A percentile compares a stretch with the other conserved stretches of the same genome.
These are phyloP conservation scores for Pythium sukuiense DNA, from an alignment of 352 stramenopile genomes.

Conservation along the genomic window DNA sequence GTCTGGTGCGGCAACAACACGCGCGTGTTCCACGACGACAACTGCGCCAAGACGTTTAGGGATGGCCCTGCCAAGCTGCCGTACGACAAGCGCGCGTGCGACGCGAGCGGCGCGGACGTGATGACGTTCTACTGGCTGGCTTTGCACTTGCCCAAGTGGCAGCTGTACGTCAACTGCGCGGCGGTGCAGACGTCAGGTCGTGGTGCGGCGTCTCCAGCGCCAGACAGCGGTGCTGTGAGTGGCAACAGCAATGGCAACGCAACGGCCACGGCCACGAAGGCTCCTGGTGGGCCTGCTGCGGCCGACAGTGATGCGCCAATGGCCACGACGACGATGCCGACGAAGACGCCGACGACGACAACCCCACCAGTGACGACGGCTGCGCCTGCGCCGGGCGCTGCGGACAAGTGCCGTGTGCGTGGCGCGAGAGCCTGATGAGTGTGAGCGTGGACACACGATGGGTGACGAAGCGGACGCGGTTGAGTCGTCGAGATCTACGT, in stretches of 20 bases:
- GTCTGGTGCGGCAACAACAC: slow-evolving; percentile 42
- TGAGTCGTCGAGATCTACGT: no score
- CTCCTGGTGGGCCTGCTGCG: not conserved
- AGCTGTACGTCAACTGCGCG: slow-evolving; percentile 49
- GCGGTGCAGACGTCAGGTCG: slow-evolving; percentile 19
- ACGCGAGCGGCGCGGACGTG: slow-evolving; percentile 21
- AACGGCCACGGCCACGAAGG: not conserved
- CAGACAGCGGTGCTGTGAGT: not conserved
- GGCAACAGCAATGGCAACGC: not conserved
- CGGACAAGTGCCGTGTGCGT: not conserved
- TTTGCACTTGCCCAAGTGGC: slow-evolving; percentile 38
- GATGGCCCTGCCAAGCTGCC: slow-evolving; percentile 30
- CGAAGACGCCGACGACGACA: not conserved
- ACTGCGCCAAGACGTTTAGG: slow-evolving; percentile 31
- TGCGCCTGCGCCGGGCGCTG: not conserved
- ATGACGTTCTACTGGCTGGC: slow-evolving; percentile 49
- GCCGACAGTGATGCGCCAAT: not conserved
- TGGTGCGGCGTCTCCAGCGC: not conserved
- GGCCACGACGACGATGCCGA: not conserved
- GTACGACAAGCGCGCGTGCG: slow-evolving; percentile 35
- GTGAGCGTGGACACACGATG: not conserved
- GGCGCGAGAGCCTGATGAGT: not conserved
- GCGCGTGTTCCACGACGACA: slow-evolving; percentile 40
- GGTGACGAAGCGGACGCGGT: not conserved
- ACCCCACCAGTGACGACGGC: not conserved